Percentiles rank a stretch among this genome's conserved stretches.
Evolutionary conservation across 176 grass and related monocot genomes (phyloP).

Genomic region (Musa troglodytarum): DNA sequence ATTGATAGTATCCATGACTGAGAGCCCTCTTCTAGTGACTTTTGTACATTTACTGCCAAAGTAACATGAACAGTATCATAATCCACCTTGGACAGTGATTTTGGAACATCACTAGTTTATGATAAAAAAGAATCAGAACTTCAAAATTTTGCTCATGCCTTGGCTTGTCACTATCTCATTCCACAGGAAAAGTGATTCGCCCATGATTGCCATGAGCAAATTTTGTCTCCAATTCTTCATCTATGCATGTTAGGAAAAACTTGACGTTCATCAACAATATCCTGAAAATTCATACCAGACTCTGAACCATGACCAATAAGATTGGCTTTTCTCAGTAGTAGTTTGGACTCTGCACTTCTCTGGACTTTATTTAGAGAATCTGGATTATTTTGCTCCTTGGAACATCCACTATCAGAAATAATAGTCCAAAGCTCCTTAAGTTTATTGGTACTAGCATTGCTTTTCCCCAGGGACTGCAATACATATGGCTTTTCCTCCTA

Average conservation of each 20-base stretch:
- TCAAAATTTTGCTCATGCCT: constrained; percentile 35
- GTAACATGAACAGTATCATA: constrained; percentile 18
- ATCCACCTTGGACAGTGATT: constrained; percentile 7
- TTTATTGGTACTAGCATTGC: constrained; percentile 34
- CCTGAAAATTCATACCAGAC: constrained; percentile 30
- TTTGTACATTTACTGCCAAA: constrained; percentile 39
- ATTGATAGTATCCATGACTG: constrained; percentile 43
- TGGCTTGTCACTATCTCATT: constrained; percentile 72
- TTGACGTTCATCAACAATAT: constrained; percentile 37
- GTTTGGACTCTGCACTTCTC: constrained; percentile 30
- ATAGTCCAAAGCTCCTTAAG: constrained; percentile 50
- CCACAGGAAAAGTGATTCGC: constrained; percentile 48
- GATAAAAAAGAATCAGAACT: constrained; percentile 2
- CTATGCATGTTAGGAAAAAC: no score
- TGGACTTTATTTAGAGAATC: constrained; percentile 27
- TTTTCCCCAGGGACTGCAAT: constrained; percentile 75
- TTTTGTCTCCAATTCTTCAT: constrained; percentile 35
- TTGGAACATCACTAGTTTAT: no score
- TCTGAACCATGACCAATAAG: constrained; percentile 19
- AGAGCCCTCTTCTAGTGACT: constrained; percentile 38
- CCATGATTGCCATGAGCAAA: constrained; percentile 26
- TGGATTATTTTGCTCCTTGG: constrained; percentile 31
- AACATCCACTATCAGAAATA: not conserved
- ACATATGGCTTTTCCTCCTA: constrained; percentile 59
- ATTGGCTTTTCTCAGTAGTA: constrained; percentile 49